phyloP scores from a whole-genome alignment of 371 early-diverging fungal species.

The Chytridiales sp. region DNA sequence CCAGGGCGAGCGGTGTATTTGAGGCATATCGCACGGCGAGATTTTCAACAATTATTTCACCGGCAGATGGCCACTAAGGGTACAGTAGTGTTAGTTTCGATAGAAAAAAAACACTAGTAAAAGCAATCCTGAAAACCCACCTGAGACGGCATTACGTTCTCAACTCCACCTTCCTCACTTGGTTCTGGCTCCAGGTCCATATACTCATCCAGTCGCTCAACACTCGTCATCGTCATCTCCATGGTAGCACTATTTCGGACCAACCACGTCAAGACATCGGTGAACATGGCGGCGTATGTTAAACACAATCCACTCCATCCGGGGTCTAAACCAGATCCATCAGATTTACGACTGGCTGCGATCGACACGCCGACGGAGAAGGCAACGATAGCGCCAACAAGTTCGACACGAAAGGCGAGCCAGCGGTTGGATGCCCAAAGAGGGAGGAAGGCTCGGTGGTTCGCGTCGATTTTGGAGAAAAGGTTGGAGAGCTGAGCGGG shows the following conservation, averaged over 20 bases:
- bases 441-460: constrained; percentile 34
- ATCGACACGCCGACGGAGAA: constrained; percentile 66
- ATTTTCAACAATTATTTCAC: constrained; percentile 49
- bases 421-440: constrained; percentile 36
- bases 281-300: constrained; percentile 74
- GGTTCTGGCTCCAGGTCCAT: constrained; percentile 66
- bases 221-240: constrained; percentile 31
- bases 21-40: constrained; percentile 19
- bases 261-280: constrained; percentile 70
- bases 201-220: constrained; percentile 55
- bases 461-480: constrained; percentile 27
- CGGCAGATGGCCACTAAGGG: constrained; percentile 55
- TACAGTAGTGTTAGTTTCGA: neutral
- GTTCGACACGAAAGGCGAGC: constrained; percentile 33
- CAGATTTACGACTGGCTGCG: constrained; percentile 26
- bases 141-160: too few relatives aligned
- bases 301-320: constrained; percentile 79
- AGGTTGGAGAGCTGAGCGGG: constrained; percentile 34
- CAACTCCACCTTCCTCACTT: neutral
- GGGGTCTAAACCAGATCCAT: constrained; percentile 46
- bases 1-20: constrained; percentile 26
- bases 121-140: neutral
- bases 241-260: constrained; percentile 62
- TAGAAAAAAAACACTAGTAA: neutral
- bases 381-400: constrained; percentile 38